Conservation (phyloP, 805 yeast species). For the Candida easanensis region DNA sequence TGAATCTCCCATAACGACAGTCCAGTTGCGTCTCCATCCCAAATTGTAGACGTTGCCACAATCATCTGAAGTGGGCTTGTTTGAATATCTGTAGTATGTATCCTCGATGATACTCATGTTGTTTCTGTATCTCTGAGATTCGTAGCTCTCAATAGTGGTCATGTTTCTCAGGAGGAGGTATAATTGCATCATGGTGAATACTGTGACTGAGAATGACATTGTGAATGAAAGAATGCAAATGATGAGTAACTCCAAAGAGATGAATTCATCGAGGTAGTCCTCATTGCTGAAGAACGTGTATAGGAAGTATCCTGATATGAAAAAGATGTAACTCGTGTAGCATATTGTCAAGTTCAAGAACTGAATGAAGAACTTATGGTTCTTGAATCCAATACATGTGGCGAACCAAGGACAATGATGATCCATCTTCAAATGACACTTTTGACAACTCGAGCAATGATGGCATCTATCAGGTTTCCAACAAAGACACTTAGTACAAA, state of each 20-base stretch:
- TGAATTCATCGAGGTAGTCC: constrained; percentile 37
- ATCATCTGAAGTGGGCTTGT: constrained; percentile 40
- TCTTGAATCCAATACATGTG: constrained; percentile 76
- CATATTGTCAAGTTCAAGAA: constrained; percentile 55
- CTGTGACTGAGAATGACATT: constrained; percentile 51
- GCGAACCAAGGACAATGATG: constrained; percentile 97
- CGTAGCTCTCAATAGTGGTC: constrained; percentile 82
- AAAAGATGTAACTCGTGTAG: constrained; percentile 43
- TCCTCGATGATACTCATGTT: constrained; percentile 36
- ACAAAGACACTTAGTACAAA: constrained; percentile 63
- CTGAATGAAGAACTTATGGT: constrained; percentile 79
- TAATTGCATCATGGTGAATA: constrained; percentile 56
- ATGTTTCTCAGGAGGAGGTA: constrained; percentile 60
- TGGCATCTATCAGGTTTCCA: constrained; percentile 87
- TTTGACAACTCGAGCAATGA: constrained; percentile 73
- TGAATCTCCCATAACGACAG: constrained; percentile 65
- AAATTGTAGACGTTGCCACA: constrained; percentile 74
- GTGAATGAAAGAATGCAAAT: constrained; percentile 52
- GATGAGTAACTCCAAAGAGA: constrained; percentile 60
- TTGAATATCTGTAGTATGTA: constrained; percentile 35
- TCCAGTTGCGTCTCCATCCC: constrained; percentile 64
- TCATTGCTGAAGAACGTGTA: constrained; percentile 45
- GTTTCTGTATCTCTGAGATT: constrained; percentile 44
- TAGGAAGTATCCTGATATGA: constrained; percentile 40
- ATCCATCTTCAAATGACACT: constrained; percentile 82